Conservation (phyloP, 371 early-diverging fungal genomes). For the Saksenaea vasiformis region DNA sequence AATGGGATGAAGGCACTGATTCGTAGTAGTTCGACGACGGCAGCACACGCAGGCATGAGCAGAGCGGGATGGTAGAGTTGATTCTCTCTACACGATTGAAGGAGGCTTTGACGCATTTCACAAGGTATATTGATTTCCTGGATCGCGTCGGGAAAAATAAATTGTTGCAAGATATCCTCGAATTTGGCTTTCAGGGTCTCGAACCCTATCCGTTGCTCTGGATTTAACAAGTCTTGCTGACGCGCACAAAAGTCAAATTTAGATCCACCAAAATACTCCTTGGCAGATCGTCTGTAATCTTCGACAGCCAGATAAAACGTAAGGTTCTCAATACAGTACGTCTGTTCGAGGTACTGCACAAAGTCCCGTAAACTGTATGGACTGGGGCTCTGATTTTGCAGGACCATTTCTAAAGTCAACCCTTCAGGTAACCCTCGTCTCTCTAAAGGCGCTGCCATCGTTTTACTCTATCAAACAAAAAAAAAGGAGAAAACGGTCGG, state of each 20-base stretch:
- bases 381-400: slow-evolving; percentile 24
- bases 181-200: slow-evolving; percentile 29
- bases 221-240: slow-evolving; percentile 11
- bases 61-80: slow-evolving; percentile 37
- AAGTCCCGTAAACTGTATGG: slow-evolving; percentile 41
- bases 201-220: slow-evolving; percentile 25
- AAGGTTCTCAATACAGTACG: slow-evolving; percentile 41
- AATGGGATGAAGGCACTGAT: slow-evolving; percentile 46
- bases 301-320: slow-evolving; percentile 37
- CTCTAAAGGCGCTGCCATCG: not conserved
- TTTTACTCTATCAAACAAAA: not conserved
- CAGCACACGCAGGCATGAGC: slow-evolving; percentile 31
- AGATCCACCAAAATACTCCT: slow-evolving; percentile 16
- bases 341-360: slow-evolving; percentile 32
- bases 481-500: too few species aligned
- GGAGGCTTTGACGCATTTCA: slow-evolving; percentile 32
- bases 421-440: slow-evolving; percentile 25
- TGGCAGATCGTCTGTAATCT: slow-evolving; percentile 22
- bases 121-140: slow-evolving; percentile 48
- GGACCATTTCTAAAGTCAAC: slow-evolving; percentile 38
- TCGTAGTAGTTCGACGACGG: slow-evolving; percentile 38
- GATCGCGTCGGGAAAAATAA: slow-evolving; percentile 32
- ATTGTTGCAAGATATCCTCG: slow-evolving; percentile 27
- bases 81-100: slow-evolving; percentile 25
- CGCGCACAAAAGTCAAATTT: not conserved